phyloP scores from a whole-genome alignment of 169 alveolate species.

The Eimeria sp. region DNA sequence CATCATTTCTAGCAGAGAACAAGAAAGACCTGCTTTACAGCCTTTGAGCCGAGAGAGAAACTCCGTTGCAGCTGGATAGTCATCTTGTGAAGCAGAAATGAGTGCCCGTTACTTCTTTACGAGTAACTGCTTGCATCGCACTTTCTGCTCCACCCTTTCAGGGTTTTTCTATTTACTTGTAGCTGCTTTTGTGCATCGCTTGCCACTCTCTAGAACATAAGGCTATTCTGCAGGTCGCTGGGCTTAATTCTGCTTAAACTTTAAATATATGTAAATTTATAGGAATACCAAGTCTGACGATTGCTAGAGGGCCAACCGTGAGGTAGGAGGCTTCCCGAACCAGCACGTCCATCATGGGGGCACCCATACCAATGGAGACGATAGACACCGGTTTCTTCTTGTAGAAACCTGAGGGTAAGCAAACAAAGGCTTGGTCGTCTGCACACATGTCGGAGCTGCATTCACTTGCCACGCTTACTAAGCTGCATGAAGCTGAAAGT shows the following conservation, averaged over 20 bases:
- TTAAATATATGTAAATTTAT: neutral
- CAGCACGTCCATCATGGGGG: conserved; percentile 85
- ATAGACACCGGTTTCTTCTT: conserved; percentile 81
- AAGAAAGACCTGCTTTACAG: neutral
- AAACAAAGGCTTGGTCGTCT: neutral
- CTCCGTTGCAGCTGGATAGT: neutral
- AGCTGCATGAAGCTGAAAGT: neutral
- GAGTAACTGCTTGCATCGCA: neutral
- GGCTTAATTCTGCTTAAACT: neutral
- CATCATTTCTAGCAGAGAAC: neutral
- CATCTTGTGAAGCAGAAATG: neutral
- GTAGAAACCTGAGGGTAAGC: conserved; percentile 70
- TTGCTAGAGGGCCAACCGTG: conserved; percentile 83
- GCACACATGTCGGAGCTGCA: neutral
- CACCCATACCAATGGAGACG: conserved; percentile 85
- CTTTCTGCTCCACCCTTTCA: neutral
- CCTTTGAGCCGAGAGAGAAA: neutral
- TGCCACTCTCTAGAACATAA: neutral
- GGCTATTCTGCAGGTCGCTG: neutral
- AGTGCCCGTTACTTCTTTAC: neutral
- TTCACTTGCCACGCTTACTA: neutral
- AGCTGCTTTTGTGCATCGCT: neutral
- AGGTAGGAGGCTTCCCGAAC: conserved; percentile 83
- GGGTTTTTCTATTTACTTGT: neutral
- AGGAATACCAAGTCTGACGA: conserved; percentile 82